Base-by-base conservation (phyloP, 495 filamentous ascomycete genomes). In the Penicillium lividum region DNA sequence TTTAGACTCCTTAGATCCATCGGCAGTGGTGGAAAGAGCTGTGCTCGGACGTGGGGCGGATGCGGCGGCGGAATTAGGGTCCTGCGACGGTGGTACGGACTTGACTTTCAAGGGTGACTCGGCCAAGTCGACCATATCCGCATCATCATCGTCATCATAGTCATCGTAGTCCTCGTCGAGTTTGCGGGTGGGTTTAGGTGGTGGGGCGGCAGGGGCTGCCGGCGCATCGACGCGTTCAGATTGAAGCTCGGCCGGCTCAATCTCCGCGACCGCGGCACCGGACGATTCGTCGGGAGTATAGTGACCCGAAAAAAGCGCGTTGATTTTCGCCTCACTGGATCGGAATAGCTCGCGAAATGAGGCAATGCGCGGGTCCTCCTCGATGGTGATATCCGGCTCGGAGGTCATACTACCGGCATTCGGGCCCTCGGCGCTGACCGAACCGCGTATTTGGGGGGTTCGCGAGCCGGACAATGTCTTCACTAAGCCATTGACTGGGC, bases 91-190 rank as follows among this genome's bases (percentile, higher is more conserved):
- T 63, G 63, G 68, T 58, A 66, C 62, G 54, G 78, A 79, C 69
- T 89, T 91, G 30, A 79, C 75, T 64, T 89, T 87, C 36, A 83
- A 71, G 16, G 86, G 81, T 1, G 84, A 85, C 28, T 80, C 71
- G 51, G 71, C 64, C 28, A 69, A 66, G 47, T 80, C 75, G 13
- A 82, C 79, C 30, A 87, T 85, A 33, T 87, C 85, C 3, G 86
- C 85, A 4, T 90, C 88, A 44, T 95, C 90, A 54, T 94, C 91
- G 48, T 96, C 91, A 57, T 96, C 90, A 48, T 89, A 88, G 59
- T 92, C 89, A 64, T 91, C 86, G 63, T 82, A 85, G 62, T 94
- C 89, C 50, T 95, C 90, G 68, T 89, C 87, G 64, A 96, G 88
- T 50, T 87, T 85, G 36, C 91, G 80, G 40, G 88, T 80, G 40